Evolutionary conservation across 2,329 filamentous ascomycete genomes (phyloP).

Genomic region (Epichloe baconii): DNA sequence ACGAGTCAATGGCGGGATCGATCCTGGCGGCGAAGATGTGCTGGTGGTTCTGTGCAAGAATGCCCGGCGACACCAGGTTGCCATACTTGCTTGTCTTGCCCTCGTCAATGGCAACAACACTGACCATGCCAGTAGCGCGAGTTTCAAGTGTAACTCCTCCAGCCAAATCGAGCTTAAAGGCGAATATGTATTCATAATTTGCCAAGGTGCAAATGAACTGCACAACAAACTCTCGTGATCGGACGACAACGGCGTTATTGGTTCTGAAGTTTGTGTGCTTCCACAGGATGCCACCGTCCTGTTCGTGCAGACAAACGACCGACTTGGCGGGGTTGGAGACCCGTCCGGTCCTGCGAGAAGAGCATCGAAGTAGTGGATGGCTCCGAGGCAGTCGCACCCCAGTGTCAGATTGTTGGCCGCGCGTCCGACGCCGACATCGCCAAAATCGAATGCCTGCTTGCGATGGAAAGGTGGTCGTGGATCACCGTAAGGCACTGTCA

Average conservation of each 20-base stretch:
- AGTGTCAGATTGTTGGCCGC: conserved; percentile 55
- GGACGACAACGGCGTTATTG: conserved; percentile 43
- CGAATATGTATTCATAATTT: conserved; percentile 54
- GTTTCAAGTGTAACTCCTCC: conserved; percentile 49
- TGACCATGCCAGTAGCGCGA: conserved; percentile 53
- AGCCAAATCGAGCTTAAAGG: conserved; percentile 45
- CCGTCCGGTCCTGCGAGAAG: conserved; percentile 41
- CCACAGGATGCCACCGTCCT: conserved; percentile 58
- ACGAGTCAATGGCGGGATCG: conserved; percentile 47
- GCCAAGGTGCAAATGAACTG: conserved; percentile 57
- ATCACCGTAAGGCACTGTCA: conserved; percentile 57
- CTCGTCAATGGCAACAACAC: conserved; percentile 44
- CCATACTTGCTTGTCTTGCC: conserved; percentile 40
- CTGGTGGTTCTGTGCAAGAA: conserved; percentile 57
- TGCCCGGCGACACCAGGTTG: conserved; percentile 49
- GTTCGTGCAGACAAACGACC: conserved; percentile 56
- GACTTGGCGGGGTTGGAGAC: conserved; percentile 37
- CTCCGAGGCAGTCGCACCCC: conserved; percentile 58
- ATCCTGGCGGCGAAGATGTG: conserved; percentile 55
- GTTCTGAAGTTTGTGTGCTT: conserved; percentile 62
- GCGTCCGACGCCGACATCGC: conserved; percentile 52
- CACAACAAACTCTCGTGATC: conserved; percentile 49
- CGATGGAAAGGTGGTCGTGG: conserved; percentile 51
- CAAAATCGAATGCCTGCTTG: conserved; percentile 62
- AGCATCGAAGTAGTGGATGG: conserved; percentile 51